Evolutionary conservation across 192 early-diverging fungal genomes (phyloP).

Genomic region (Allomyces javanicus): DNA sequence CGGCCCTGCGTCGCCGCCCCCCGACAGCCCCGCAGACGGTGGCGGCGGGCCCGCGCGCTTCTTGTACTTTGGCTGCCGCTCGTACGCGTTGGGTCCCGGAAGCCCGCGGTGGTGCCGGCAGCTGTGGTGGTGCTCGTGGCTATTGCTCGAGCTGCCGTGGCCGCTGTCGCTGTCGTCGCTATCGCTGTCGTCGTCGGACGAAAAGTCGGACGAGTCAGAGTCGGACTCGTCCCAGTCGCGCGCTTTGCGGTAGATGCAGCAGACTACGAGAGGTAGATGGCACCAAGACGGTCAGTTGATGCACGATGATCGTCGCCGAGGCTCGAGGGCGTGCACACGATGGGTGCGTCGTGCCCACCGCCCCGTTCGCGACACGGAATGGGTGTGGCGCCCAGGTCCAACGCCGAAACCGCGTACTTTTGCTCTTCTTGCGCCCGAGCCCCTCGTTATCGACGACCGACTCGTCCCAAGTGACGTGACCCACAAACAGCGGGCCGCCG

Average conservation of each 20-base stretch:
- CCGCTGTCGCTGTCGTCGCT: conserved; percentile 1
- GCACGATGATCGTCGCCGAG: no score
- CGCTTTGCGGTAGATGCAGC: conserved; percentile 23
- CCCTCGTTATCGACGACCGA: conserved; percentile 26
- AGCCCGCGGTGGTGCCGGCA: not conserved
- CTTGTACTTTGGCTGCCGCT: conserved; percentile 15
- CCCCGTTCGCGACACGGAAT: no score
- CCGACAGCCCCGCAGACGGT: not conserved
- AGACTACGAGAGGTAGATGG: conserved; percentile 5
- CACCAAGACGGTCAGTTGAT: no score
- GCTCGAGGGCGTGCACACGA: no score
- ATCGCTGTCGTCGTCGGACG: conserved; percentile 6
- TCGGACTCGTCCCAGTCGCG: conserved; percentile 24
- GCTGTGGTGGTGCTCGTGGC: not conserved
- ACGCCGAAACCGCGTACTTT: not conserved
- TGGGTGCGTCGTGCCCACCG: no score
- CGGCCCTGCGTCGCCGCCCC: no score
- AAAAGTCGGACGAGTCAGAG: conserved; percentile 12
- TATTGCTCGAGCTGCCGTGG: conserved; percentile 3
- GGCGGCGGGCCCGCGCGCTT: not conserved
- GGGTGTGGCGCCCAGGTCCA: no score
- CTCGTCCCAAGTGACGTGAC: conserved; percentile 16
- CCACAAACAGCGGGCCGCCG: no score
- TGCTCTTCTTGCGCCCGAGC: conserved; percentile 20
- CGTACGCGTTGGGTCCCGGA: conserved; percentile 22